Conservation (phyloP, 1,284 basidiomycete species). For the Anthracocystis walkeri region DNA sequence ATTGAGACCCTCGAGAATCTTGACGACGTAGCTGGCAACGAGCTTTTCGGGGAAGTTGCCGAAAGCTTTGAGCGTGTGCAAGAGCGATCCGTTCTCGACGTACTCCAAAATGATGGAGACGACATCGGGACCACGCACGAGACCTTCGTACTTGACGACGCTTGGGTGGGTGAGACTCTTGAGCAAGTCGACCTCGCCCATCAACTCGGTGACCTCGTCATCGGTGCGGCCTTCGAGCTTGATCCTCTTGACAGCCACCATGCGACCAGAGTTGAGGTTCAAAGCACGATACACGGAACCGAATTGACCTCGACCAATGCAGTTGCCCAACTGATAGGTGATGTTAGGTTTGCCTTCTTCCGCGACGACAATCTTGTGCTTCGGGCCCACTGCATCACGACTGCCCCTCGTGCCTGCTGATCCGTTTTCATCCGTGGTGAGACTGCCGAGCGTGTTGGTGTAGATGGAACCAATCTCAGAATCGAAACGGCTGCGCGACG, state of each 20-base stretch:
- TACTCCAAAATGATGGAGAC: slow-evolving; percentile 74
- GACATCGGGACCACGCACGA: slow-evolving; percentile 66
- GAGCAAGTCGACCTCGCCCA: slow-evolving; percentile 98
- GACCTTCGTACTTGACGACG: slow-evolving; percentile 95
- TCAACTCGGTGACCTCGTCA: slow-evolving; percentile 99
- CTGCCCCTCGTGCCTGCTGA: slow-evolving; percentile 28
- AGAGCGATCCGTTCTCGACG: slow-evolving; percentile 74
- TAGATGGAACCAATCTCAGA: slow-evolving; percentile 62
- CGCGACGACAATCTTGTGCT: slow-evolving; percentile 80
- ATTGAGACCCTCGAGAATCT: slow-evolving; percentile 91
- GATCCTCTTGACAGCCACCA: slow-evolving; percentile 87
- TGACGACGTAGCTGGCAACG: slow-evolving; percentile 88
- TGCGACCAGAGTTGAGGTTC: slow-evolving; percentile 75
- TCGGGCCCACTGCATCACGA: slow-evolving; percentile 49
- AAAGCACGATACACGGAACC: slow-evolving; percentile 93
- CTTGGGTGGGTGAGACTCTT: slow-evolving; percentile 93
- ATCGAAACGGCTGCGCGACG: slow-evolving; percentile 53
- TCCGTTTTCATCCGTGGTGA: slow-evolving; percentile 46
- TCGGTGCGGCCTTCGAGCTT: slow-evolving; percentile 95
- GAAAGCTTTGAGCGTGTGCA: slow-evolving; percentile 75
- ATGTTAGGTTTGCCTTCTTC: slow-evolving; percentile 84
- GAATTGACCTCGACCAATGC: slow-evolving; percentile 95
- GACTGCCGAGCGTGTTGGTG: slow-evolving; percentile 57
- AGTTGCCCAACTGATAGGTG: slow-evolving; percentile 79
- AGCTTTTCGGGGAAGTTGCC: slow-evolving; percentile 95